Evolutionary conservation across 2,329 filamentous ascomycete genomes (phyloP), one percentile per base, ranked within the genome.

Genomic region (Didymella segeticola): DNA sequence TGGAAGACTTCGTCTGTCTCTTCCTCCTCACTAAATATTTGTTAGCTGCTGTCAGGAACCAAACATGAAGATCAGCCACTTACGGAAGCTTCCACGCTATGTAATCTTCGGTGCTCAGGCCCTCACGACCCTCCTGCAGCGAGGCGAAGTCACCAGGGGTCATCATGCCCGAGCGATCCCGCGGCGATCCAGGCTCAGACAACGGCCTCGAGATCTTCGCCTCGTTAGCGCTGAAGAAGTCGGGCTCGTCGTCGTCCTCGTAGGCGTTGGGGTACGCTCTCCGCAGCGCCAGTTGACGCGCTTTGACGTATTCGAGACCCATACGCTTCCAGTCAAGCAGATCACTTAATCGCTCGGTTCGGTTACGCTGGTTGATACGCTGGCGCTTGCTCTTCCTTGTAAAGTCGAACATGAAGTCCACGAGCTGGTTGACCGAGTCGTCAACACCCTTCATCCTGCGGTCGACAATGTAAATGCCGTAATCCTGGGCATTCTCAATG

Each of bases 281-380:
- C 68, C 95, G 84, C 60, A 99, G 81, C 20, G 95, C 95, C 69
- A 99, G 78, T 76, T 98, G 95, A 42, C 95, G 86, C 27, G 95
- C 95, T 82, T 98, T 99, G 78, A 97, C 91, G 72, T 99, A 99
- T 78, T 99, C 95, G 88, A 98, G 89, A 19, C 95, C 95, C 95
- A 99, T 99, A 43, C 95, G 86, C 84, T 98, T 98, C 95, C 95
- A 99, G 78, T 99, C 95, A 33, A 99, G 83, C 56, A 99, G 82
- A 73, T 99, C 95, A 70, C 92, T 96, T 48, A 99, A 80, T 41
- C 95, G 87, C 81, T 99, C 95, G 0, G 95, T 99, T 48, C 95
- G 87, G 78, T 99, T 99, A 43, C 95, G 87, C 80, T 98, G 95
- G 82, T 99, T 99, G 83, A 99, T 99, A 43, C 95, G 90, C 77